Conservation (phyloP, 2,329 filamentous ascomycete species). For the Pseudocercospora ulei region DNA sequence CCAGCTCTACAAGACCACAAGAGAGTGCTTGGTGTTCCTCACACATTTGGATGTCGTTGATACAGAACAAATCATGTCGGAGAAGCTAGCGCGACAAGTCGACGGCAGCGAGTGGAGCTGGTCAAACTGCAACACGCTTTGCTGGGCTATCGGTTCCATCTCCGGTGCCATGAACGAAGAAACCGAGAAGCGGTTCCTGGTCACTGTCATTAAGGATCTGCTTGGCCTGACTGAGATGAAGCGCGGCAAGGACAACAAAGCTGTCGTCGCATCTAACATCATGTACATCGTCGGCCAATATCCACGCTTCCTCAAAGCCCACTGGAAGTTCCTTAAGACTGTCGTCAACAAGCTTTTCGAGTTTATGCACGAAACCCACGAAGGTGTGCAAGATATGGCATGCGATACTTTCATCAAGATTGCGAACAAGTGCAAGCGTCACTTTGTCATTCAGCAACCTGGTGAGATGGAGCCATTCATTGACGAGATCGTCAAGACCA, state of each 20-base stretch:
- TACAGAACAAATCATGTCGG: slow-evolving; percentile 98
- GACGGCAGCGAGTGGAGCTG: slow-evolving; percentile 96
- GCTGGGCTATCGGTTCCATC: slow-evolving; percentile 98
- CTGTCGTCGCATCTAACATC: slow-evolving; percentile 96
- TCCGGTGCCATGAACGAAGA: slow-evolving; percentile 99
- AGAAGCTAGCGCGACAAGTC: slow-evolving; percentile 90
- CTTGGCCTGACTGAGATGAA: slow-evolving; percentile 98
- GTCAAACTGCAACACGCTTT: slow-evolving; percentile 98
- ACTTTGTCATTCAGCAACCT: slow-evolving; percentile 92
- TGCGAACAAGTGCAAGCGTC: slow-evolving; percentile 90
- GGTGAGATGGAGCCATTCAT: slow-evolving; percentile 95
- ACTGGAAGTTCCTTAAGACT: slow-evolving; percentile 99
- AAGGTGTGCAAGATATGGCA: slow-evolving; percentile 99
- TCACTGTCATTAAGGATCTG: slow-evolving; percentile 97
- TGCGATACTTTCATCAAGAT: slow-evolving; percentile 99
- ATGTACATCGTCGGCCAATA: slow-evolving; percentile 99
- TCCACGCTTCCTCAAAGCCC: slow-evolving; percentile 92
- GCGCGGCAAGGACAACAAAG: slow-evolving; percentile 98
- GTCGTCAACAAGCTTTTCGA: slow-evolving; percentile 99
- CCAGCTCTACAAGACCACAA: slow-evolving; percentile 96
- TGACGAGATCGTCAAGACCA: slow-evolving; percentile 91
- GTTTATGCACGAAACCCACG: slow-evolving; percentile 99
- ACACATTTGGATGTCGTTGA: slow-evolving; percentile 96
- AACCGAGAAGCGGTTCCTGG: slow-evolving; percentile 94
- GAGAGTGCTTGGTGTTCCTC: slow-evolving; percentile 92